phyloP scores from a whole-genome alignment of 768 basidiomycete genomes.

The Rhizopogon vesiculosus region DNA sequence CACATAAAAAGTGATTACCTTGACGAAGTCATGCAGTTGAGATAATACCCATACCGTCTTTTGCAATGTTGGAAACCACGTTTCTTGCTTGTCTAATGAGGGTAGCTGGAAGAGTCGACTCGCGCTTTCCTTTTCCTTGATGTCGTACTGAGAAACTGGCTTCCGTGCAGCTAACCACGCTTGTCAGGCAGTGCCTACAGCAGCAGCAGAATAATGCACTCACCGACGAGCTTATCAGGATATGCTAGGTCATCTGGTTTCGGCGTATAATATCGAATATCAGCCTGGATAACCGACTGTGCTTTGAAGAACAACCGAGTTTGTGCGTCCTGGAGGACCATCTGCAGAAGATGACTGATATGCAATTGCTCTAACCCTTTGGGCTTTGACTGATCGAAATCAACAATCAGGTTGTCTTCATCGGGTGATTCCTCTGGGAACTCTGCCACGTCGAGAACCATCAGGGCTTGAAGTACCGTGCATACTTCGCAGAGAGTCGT shows the following conservation, averaged over 20 bases:
- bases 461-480: slow-evolving; percentile 91
- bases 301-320: slow-evolving; percentile 95
- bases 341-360: slow-evolving; percentile 75
- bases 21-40: slow-evolving; percentile 87
- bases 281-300: slow-evolving; percentile 84
- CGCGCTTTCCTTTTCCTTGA: slow-evolving; percentile 65
- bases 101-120: slow-evolving; percentile 69
- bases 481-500: slow-evolving; percentile 91
- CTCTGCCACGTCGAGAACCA: slow-evolving; percentile 79
- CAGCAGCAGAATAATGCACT: slow-evolving; percentile 18
- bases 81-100: slow-evolving; percentile 68
- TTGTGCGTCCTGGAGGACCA: slow-evolving; percentile 95
- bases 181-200: background rate
- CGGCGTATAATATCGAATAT: slow-evolving; percentile 80
- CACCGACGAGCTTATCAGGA: slow-evolving; percentile 76
- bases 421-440: slow-evolving; percentile 25
- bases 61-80: slow-evolving; percentile 88
- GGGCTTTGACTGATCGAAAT: slow-evolving; percentile 31
- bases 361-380: slow-evolving; percentile 59
- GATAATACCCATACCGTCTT: slow-evolving; percentile 91
- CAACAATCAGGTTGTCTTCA: slow-evolving; percentile 34
- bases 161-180: slow-evolving; percentile 39
- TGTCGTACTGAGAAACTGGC: slow-evolving; percentile 36
- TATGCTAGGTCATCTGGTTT: slow-evolving; percentile 80
- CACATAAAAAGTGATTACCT: slow-evolving; percentile 44